Evolutionary conservation across 78 protist species (phyloP), one percentile per base, ranked within the genome.

Genomic region (Anaeramoeba flamelloides): DNA sequence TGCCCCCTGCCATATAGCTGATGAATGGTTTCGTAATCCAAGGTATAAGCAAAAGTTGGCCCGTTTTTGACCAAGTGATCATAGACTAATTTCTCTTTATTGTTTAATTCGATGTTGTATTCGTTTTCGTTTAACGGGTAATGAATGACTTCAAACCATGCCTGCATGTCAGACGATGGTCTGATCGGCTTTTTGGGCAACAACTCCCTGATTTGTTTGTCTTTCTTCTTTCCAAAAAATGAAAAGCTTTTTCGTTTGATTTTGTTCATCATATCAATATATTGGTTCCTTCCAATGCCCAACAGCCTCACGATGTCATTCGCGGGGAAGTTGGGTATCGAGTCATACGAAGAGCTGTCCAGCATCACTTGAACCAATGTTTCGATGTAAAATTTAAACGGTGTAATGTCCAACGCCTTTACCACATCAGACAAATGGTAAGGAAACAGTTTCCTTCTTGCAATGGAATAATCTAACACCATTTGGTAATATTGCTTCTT

Each of bases 281-380:
- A 90, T 81, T 85, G 85, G 76, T 90, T 90, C 40, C 93, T 79
- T 3, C 93, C 93, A 1, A 90, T 79, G 39, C 90, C 87, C 0
- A 87, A 36, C 34, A 86, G 37, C 1, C 86, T 81, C 74, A 79
- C 36, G 3, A 69, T 53, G 82, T 90, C 93, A 8, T 82, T 84
- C 0, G 93, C 93, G 1, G 93, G 82, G 39, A 90, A 90, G 86
- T 90, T 90, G 31, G 93, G 93, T 8, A 90, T 83, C 8, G 90
- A 0, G 77, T 90, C 91, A 40, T 86, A 90, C 77, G 86, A 74
- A 32, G 33, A 32, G 2, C 82, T 90, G 38, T 30, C 0, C 1
- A 39, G 74, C 31, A 89, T 0, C 38, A 85, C 65, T n/a, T 85
- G 82, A 41, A 0, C 0, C 40, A 87, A 74, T 69, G 86, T 85